Base-by-base conservation (phyloP, 73 alveolate genomes). In the Urostyla sp. region DNA sequence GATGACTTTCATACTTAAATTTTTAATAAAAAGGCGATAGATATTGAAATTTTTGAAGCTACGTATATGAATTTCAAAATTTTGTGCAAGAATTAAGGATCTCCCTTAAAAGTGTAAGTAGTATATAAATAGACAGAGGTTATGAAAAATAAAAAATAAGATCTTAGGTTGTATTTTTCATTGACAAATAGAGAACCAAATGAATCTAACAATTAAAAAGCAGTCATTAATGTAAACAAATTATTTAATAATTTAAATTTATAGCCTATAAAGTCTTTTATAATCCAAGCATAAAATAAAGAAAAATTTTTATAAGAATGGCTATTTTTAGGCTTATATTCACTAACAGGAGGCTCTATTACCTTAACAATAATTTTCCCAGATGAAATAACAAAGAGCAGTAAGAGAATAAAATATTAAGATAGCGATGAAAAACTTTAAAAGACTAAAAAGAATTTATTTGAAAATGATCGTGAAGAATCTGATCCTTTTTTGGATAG, bases 271-370 rank as follows among this genome's bases (percentile, higher is more conserved):
- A 63, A 63, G 23, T 34, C 48, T 10, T 15, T 11, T 7, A 26
- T 23, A 21, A 31, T 49, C 45, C 48, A 67, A 13, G 67, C 72
- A 10, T 59, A 67, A 7, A 69, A 69, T 48, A 45, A 49, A 23
- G 69, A 69, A 27, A 69, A 69, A 69, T 69, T 69, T 34, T 31
- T 54, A 37, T 54, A 49, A 46, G 83, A 69, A 46, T 69, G 67
- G 67, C 37, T 69, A 6, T 69, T 46, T 35, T 49, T 69, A 23
- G 34, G 83, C 48, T 16, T 69, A 28, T 49, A 37, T 36, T 69
- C 83, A 1, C 27, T 48, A 4, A 69, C 83, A 34, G 83, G 83
- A 10, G 44, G 83, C 31, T 69, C 83, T 4, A 27, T 69, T 7
- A 30, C 16, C 20, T 13, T 69, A 6, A 6, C 46, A 7, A 20